Conservation (phyloP, 495 filamentous ascomycete species). For the Talaromyces stipitatus region DNA sequence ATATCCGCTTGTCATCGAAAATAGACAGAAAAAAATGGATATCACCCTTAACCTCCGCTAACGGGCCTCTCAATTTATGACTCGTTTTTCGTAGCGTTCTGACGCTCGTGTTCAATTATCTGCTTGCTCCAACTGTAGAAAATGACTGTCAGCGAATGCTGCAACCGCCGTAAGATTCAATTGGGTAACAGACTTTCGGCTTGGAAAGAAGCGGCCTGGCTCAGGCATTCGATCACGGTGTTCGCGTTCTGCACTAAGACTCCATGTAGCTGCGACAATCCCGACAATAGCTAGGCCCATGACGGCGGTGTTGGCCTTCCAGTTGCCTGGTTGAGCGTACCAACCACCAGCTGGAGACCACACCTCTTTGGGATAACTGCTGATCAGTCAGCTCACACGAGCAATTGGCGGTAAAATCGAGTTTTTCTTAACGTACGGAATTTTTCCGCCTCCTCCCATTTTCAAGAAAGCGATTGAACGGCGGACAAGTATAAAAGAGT, state of each 20-base stretch:
- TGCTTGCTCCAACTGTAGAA: constrained; percentile 77
- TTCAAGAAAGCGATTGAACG: constrained; percentile 22
- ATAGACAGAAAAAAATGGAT: constrained; percentile 1
- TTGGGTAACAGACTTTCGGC: constrained; percentile 70
- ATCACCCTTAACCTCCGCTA: background rate
- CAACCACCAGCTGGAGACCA: constrained; percentile 98
- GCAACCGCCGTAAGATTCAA: background rate
- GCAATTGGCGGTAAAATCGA: background rate
- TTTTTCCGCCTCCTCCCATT: constrained; percentile 65
- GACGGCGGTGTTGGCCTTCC: constrained; percentile 89
- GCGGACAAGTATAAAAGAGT: constrained; percentile 12
- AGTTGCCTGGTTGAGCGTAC: constrained; percentile 91
- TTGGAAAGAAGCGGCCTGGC: constrained; percentile 81
- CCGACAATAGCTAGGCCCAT: constrained; percentile 65
- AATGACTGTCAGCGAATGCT: constrained; percentile 10
- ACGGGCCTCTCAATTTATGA: constrained; percentile 23
- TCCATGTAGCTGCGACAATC: constrained; percentile 67
- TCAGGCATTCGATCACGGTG: constrained; percentile 78
- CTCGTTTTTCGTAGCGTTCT: constrained; percentile 48
- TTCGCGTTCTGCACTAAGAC: constrained; percentile 77
- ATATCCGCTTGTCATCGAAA: background rate
- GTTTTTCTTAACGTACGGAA: constrained; percentile 61
- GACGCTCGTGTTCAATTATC: constrained; percentile 78
- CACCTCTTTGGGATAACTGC: constrained; percentile 95
- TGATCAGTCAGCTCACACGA: constrained; percentile 16